phyloP scores from a whole-genome alignment of 2,329 filamentous ascomycete species.

The Paracamarosporium sp. region DNA sequence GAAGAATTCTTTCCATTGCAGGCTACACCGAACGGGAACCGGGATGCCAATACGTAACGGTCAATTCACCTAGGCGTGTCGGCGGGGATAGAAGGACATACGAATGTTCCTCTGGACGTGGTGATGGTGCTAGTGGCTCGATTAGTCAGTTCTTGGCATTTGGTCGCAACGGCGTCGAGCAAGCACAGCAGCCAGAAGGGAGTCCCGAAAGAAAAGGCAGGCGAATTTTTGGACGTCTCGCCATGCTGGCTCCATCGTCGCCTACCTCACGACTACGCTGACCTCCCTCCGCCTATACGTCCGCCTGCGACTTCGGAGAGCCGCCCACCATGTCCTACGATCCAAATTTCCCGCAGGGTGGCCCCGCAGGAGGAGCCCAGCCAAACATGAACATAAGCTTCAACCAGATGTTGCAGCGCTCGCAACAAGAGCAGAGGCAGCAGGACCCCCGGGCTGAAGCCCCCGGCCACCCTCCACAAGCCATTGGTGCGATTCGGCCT shows the following conservation, averaged over 20 bases:
- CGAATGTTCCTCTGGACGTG: too few species aligned
- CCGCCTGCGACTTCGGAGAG: constrained; percentile 5
- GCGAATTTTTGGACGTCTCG: constrained; percentile 27
- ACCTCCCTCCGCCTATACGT: constrained; percentile 14
- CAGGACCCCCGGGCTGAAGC: constrained; percentile 30
- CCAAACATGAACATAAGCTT: constrained; percentile 41
- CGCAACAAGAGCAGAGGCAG: constrained; percentile 37
- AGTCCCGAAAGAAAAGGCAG: constrained; percentile 20
- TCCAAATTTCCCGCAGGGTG: constrained; percentile 36
- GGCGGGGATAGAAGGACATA: not conserved
- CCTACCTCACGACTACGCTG: constrained; percentile 29
- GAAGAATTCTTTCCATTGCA: too few species aligned
- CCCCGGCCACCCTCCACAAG: constrained; percentile 28
- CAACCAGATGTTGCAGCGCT: constrained; percentile 46
- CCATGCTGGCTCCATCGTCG: constrained; percentile 35
- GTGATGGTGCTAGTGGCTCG: too few species aligned
- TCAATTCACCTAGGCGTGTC: not conserved
- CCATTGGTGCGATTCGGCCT: constrained; percentile 30
- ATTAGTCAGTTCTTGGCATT: too few species aligned
- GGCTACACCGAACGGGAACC: not conserved
- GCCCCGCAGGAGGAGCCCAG: constrained; percentile 37
- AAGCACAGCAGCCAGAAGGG: constrained; percentile 10
- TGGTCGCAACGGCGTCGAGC: not conserved
- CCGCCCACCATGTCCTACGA: constrained; percentile 33
- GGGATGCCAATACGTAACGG: not conserved